Base-by-base conservation (phyloP, 495 filamentous ascomycete species). In the Chaetomium fimeti region DNA sequence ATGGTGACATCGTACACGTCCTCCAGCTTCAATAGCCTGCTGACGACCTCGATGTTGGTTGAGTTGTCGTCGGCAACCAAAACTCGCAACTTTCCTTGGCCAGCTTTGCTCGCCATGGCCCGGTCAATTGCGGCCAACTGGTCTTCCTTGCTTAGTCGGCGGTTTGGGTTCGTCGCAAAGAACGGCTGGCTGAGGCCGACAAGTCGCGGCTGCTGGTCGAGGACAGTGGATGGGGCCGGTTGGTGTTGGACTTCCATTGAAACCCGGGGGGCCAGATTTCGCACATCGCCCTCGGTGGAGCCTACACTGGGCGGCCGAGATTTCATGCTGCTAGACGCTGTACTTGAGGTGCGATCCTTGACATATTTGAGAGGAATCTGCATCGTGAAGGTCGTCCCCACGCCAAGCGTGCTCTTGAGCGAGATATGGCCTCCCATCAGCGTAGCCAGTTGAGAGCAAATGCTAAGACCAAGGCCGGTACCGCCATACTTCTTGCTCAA, bases 21-120 rank as follows among this genome's bases (percentile, higher is more conserved):
- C 53, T 85, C 83, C 2, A 84, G 68, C 67, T 85, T 84, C 11
- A 85, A 68, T 75, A 85, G 78, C 29, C 81, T 70, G 65, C 74
- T 84, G 58, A 96, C 92, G 18, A 97, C 93, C 69, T 96, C 91
- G 69, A 95, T 90, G 71, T 97, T 97, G n/a, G 93, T 91, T 36
- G 87, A 87, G 71, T 97, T 97, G 77, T 97, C 92, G 71, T 97
- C 92, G 0, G 93, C 92, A 25, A 97, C 92, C n/a, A 97, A 78
- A 6, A 96, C 90, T 32, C 89, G 86, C 28, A 95, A 81, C 71
- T 87, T 91, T 27, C 83, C 82, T 1, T 81, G 84, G 7, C 79
- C 76, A 12, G 77, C 38, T 67, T 87, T 81, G 68, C 80, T 83
- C 38, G 73, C 82, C 79, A 70, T 83, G 66, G 68, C 84, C 47